These are phyloP conservation scores for Tetrapyrgos nigripes DNA, from an alignment of 1,284 basidiomycete genomes.

Conservation along the genomic window DNA sequence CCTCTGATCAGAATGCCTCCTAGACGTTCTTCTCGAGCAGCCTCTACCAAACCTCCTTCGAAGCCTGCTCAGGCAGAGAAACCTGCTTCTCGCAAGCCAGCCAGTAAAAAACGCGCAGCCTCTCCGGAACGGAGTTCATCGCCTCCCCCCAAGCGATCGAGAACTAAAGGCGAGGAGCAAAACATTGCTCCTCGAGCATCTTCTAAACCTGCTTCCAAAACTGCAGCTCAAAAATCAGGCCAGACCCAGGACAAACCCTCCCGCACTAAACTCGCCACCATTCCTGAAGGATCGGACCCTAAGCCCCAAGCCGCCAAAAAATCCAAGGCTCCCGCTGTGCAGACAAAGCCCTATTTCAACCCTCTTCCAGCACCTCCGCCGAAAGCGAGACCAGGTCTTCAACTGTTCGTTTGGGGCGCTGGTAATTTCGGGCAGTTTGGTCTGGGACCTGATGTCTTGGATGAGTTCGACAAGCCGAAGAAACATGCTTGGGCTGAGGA, in stretches of 20 bases:
- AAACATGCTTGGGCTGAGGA: slow-evolving; percentile 70
- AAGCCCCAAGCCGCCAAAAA: slow-evolving; percentile 17
- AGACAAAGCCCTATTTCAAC: slow-evolving; percentile 63
- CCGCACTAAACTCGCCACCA: slow-evolving; percentile 39
- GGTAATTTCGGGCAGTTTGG: slow-evolving; percentile 93
- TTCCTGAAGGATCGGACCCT: slow-evolving; percentile 41
- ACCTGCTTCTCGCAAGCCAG: slow-evolving; percentile 28
- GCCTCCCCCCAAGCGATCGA: slow-evolving; percentile 42
- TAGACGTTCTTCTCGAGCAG: slow-evolving; percentile 57
- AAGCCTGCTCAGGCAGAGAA: slow-evolving; percentile 37
- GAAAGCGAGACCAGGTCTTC: slow-evolving; percentile 60
- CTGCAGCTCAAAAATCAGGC: slow-evolving; percentile 34
- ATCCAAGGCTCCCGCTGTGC: slow-evolving; percentile 28
- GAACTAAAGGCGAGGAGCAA: slow-evolving; percentile 41
- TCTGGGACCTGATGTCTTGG: slow-evolving; percentile 73
- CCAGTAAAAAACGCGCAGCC: slow-evolving; percentile 47
- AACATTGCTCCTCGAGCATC: slow-evolving; percentile 35
- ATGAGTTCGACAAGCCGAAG: slow-evolving; percentile 75
- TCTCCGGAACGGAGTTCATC: slow-evolving; percentile 50
- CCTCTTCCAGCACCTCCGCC: slow-evolving; percentile 58
- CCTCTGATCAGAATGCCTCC: slow-evolving; percentile 40
- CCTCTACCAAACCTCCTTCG: slow-evolving; percentile 44
- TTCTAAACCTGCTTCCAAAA: slow-evolving; percentile 28
- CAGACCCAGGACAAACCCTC: slow-evolving; percentile 34
- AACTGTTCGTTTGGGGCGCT: slow-evolving; percentile 85